Percentiles rank a stretch among this genome's conserved stretches.
Evolutionary conservation across 2,329 filamentous ascomycete species (phyloP).

Genomic region (Pseudogymnoascus sp.): DNA sequence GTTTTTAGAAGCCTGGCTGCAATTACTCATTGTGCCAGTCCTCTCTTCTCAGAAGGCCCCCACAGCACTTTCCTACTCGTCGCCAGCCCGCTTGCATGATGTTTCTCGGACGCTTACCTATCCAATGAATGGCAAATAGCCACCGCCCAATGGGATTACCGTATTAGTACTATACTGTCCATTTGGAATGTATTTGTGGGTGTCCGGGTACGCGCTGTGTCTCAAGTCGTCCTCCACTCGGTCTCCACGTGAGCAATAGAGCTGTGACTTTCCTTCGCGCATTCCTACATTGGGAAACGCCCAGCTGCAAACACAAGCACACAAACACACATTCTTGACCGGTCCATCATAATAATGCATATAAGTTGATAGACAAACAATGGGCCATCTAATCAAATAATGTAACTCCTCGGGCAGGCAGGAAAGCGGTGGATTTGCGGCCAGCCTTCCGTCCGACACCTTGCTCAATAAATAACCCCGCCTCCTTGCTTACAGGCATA

Average conservation of each 20-base stretch:
- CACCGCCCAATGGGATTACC: not conserved
- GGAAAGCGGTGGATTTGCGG: not conserved
- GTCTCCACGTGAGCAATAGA: constrained; percentile 3
- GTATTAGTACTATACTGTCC: not conserved
- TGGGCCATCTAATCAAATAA: constrained; percentile 1
- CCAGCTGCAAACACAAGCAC: constrained; percentile 3
- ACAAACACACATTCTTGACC: not conserved
- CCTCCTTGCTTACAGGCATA: constrained; percentile 4
- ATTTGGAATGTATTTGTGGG: not conserved
- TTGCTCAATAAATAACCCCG: not conserved
- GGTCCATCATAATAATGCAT: not conserved
- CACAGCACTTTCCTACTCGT: not conserved
- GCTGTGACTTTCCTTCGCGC: not conserved
- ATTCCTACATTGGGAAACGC: constrained; percentile 8
- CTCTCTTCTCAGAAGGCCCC: no score
- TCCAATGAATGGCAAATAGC: not conserved
- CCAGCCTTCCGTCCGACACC: not conserved
- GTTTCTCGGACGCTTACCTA: not conserved
- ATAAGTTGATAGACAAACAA: not conserved
- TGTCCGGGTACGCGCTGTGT: not conserved
- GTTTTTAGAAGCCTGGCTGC: not conserved
- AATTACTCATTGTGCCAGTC: not conserved
- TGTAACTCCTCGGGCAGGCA: not conserved
- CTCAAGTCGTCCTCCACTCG: constrained; percentile 3
- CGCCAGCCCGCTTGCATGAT: not conserved